Evolutionary conservation across 2,329 filamentous ascomycete species (phyloP), one percentile per base, ranked within the genome.

Genomic region (Fusarium sp.): DNA sequence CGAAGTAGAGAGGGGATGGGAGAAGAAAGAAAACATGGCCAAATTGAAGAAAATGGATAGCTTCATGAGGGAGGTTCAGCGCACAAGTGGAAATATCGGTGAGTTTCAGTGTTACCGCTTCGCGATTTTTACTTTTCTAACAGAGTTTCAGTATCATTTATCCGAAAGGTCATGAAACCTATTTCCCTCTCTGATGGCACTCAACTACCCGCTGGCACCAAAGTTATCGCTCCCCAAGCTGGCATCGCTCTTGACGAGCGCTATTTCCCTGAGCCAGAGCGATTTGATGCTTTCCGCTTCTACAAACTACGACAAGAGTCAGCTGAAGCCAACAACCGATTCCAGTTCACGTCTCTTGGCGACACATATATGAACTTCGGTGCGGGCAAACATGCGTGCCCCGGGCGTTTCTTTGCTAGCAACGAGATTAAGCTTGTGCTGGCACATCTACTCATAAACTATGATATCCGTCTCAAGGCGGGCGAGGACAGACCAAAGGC

Each of bases 221-320:
- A 78, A 56, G 71, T 83, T 8, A 73, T 82, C 10, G 78, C 80
- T 0, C 79, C 80, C 0, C 79, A 79, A 55, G 79, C 78, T 15
- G 81, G 80, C 54, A 79, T 82, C 64, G 79, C 79, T 17, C 75
- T 76, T 44, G 81, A 83, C 63, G 79, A 77, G 57, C 75, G 76
- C 24, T 79, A 77, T 70, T 83, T 79, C 65, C 71, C 75, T 13
- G 74, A 79, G 20, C 79, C 83, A 7, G 79, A 81, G 20, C 77
- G 77, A 2, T 83, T 86, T 50, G 83, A 86, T 63, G 79, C 82
- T 6, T 67, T 86, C 50, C 83, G 84, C 49, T 86, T 85, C 75
- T 83, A 82, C 73, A 80, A 77, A 46, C 68, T 83, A 61, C 80
- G 81, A 11, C 76, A 81, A 47, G 71, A 75, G 54, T 79, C 77